Conservation (phyloP, 2,329 filamentous ascomycete species). For the Cercospora sp. region DNA sequence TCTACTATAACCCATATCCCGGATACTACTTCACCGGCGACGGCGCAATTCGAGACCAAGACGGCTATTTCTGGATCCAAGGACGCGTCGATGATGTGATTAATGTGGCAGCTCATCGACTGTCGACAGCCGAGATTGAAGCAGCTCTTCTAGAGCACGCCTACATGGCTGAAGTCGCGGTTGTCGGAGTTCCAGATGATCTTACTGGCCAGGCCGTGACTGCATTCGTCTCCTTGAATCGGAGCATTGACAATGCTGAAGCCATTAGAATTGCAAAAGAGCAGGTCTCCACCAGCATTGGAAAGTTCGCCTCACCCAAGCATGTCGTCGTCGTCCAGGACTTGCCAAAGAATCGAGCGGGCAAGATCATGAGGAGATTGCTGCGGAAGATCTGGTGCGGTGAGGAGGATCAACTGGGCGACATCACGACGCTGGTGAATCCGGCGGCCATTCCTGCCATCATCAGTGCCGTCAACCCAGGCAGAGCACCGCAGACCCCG, state of each 20-base stretch:
- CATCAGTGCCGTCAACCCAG: neutral
- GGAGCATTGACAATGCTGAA: conserved; percentile 71
- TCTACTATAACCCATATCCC: neutral
- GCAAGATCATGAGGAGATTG: neutral
- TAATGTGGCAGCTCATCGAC: neutral
- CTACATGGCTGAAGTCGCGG: neutral
- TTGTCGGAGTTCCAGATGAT: neutral
- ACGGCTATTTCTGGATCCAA: neutral
- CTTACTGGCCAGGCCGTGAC: neutral
- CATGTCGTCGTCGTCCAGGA: neutral
- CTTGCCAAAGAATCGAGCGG: neutral
- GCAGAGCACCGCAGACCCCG: neutral
- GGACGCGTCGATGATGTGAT: neutral
- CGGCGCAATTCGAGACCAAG: conserved; percentile 47
- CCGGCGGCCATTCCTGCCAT: neutral
- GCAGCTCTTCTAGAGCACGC: neutral
- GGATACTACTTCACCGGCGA: neutral
- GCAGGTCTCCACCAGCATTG: neutral
- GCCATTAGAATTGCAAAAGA: neutral
- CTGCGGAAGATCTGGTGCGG: neutral
- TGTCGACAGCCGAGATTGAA: neutral
- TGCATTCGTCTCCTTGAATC: conserved; percentile 51
- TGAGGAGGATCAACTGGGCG: neutral
- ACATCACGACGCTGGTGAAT: neutral
- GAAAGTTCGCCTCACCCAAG: neutral